Evolutionary conservation across 148 eudicot genomes (phyloP).

Genomic region (Oxyria digyna): DNA sequence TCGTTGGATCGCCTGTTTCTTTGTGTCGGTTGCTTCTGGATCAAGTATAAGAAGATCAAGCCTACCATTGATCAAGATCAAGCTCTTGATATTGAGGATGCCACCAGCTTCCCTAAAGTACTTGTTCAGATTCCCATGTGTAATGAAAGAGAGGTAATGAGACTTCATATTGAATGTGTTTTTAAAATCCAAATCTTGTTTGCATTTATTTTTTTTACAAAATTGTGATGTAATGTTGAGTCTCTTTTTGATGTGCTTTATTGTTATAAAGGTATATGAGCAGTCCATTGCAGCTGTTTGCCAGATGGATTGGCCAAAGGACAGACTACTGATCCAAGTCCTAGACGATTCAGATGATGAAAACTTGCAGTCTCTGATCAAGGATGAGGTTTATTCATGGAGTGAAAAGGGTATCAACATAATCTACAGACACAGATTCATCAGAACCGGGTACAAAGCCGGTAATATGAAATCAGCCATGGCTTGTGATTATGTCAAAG

Average conservation of each 20-base stretch:
- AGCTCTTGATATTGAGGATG: slow-evolving; percentile 1
- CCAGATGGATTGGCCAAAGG: neutral
- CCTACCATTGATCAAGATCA: neutral
- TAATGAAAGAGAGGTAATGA: neutral
- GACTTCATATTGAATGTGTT: too few species aligned
- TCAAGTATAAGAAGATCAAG: neutral
- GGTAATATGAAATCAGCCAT: neutral
- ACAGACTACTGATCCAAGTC: neutral
- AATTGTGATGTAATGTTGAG: neutral
- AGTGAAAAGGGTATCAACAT: neutral
- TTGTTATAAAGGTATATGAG: neutral
- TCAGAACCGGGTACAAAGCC: neutral
- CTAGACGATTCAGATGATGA: neutral
- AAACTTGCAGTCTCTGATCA: neutral
- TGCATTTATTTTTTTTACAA: neutral
- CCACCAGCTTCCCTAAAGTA: neutral
- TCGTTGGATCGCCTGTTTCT: neutral
- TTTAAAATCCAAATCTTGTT: neutral
- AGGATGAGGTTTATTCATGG: neutral
- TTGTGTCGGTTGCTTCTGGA: neutral
- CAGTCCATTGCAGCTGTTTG: neutral
- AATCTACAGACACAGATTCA: neutral
- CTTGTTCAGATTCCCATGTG: slow-evolving; percentile 1
- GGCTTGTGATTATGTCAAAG: slow-evolving; percentile 1
- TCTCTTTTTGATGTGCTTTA: neutral